phyloP scores from a whole-genome alignment of 257 asterid species.

The Agastache rugosa region DNA sequence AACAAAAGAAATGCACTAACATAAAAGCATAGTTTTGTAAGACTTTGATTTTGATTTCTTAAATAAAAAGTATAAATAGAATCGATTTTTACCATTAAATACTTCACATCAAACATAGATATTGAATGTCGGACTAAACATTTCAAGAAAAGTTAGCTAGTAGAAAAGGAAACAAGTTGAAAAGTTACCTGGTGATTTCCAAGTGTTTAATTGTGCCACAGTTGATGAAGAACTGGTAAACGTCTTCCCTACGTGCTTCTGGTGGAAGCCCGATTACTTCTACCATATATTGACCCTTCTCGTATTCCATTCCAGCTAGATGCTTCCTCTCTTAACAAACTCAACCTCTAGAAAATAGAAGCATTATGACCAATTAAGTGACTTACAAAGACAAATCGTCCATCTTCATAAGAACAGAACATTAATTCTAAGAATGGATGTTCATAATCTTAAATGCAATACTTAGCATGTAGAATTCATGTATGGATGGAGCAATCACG shows the following conservation, averaged over 20 bases:
- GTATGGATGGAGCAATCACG: background rate
- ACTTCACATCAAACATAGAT: background rate
- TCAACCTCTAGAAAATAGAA: background rate
- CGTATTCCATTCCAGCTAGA: constrained; percentile 32
- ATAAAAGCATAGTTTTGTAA: background rate
- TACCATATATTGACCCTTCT: constrained; percentile 44
- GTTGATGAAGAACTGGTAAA: constrained; percentile 58
- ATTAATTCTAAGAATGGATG: background rate
- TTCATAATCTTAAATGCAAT: background rate
- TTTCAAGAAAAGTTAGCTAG: background rate
- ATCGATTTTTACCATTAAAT: background rate
- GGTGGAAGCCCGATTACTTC: constrained; percentile 69
- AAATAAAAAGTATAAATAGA: background rate
- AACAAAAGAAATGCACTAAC: background rate
- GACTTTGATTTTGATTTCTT: background rate
- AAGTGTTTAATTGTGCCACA: constrained; percentile 59
- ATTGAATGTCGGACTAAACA: background rate
- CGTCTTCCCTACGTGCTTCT: constrained; percentile 50
- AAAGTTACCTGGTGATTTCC: constrained; percentile 55
- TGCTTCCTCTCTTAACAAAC: constrained; percentile 13
- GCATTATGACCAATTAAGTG: background rate
- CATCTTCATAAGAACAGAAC: background rate
- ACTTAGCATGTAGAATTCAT: background rate
- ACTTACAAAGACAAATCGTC: background rate
- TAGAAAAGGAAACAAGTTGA: too few species aligned